Percentiles rank a stretch among this genome's conserved stretches.
These are phyloP conservation scores for Heracleum sosnowskyi DNA, from an alignment of 129 eudicot species.

Conservation along the genomic window DNA sequence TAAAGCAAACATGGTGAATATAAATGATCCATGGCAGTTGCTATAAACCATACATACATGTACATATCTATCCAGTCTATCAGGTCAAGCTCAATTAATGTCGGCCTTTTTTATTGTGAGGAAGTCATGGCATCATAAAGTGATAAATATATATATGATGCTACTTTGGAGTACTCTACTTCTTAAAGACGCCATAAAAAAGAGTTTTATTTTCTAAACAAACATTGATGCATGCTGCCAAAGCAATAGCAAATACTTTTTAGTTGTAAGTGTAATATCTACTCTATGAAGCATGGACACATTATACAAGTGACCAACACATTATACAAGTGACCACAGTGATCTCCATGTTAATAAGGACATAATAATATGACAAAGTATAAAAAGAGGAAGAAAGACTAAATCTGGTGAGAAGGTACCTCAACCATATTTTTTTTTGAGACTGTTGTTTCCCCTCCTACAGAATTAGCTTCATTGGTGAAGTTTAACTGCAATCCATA, in stretches of 20 bases:
- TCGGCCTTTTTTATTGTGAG: not conserved
- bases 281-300: not conserved
- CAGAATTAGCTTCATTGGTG: slow-evolving; percentile 21
- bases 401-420: slow-evolving; percentile 35
- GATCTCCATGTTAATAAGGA: not conserved
- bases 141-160: not conserved
- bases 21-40: not conserved
- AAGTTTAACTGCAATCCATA: slow-evolving; percentile 36
- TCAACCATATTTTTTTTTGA: slow-evolving; percentile 41
- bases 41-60: not conserved
- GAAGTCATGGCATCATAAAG: not conserved
- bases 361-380: not conserved
- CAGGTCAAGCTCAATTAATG: not conserved
- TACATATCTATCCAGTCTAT: not conserved
- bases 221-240: not conserved
- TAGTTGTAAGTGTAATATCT: not conserved
- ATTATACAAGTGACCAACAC: not conserved
- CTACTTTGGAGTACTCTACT: not conserved
- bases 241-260: not conserved
- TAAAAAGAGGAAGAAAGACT: not conserved
- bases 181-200: not conserved
- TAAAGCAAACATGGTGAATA: not conserved
- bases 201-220: not conserved
- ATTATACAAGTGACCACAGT: not conserved
- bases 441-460: slow-evolving; percentile 25